Percentiles rank a stretch among this genome's conserved stretches.
Conservation (phyloP, 2,329 filamentous ascomycete genomes). For the Westerdykella ornata region DNA sequence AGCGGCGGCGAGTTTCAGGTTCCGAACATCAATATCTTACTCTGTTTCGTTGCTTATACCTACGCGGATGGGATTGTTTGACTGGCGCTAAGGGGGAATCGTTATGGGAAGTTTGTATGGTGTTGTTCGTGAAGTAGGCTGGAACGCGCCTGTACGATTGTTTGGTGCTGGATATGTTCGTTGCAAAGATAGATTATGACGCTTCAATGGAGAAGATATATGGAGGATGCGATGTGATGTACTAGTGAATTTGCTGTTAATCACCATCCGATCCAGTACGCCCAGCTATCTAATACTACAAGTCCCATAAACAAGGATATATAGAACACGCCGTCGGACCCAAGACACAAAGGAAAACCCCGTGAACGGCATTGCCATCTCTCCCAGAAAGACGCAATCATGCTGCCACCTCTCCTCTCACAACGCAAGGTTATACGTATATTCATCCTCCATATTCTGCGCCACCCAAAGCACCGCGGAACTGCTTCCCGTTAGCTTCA, state of each 20-base stretch:
- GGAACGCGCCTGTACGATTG: background rate
- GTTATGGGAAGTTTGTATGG: too few relatives aligned
- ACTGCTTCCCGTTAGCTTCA: conserved; percentile 37
- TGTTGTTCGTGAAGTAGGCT: background rate
- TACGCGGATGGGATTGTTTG: too few relatives aligned
- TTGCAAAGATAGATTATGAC: background rate
- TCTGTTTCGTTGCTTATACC: too few relatives aligned
- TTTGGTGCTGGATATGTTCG: background rate
- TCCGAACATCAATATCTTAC: too few relatives aligned
- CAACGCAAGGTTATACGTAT: conserved; percentile 62
- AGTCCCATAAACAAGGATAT: background rate
- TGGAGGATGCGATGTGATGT: background rate
- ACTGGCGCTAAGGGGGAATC: too few relatives aligned
- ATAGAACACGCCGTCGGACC: background rate
- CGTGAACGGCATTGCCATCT: background rate
- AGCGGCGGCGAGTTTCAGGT: too few relatives aligned
- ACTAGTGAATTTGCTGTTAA: too few relatives aligned
- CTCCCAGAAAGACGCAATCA: background rate
- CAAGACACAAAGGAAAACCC: too few relatives aligned
- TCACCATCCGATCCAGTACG: background rate
- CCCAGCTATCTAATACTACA: background rate
- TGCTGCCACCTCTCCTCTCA: conserved; percentile 25
- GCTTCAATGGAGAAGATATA: background rate
- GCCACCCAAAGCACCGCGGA: conserved; percentile 61
- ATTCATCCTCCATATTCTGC: conserved; percentile 68